A percentile compares a stretch with the other conserved stretches of the same genome.
phyloP scores from a whole-genome alignment of 1,139 yeast genomes.

The Barnettozyma hawaiiensis region DNA sequence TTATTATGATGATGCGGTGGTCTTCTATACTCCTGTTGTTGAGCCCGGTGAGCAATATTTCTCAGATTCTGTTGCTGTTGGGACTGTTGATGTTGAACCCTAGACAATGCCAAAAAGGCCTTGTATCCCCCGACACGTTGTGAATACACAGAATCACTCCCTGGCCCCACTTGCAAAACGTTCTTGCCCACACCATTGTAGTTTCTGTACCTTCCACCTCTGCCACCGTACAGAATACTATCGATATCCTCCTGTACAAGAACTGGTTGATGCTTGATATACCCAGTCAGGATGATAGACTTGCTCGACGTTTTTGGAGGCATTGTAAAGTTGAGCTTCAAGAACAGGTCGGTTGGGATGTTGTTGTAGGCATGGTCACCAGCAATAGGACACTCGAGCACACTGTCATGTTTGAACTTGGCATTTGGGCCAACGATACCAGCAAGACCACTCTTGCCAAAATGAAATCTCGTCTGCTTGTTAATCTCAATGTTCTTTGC shows the following conservation, averaged over 20 bases:
- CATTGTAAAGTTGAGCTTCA: conserved; percentile 56
- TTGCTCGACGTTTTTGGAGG: conserved; percentile 57
- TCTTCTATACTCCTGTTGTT: conserved; percentile 3
- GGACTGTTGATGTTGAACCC: conserved; percentile 14
- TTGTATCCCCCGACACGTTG: conserved; percentile 24
- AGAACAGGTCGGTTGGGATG: conserved; percentile 48
- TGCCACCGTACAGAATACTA: conserved; percentile 40
- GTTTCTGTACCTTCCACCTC: conserved; percentile 15
- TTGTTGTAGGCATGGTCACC: conserved; percentile 45
- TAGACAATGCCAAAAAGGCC: conserved; percentile 16
- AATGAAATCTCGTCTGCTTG: conserved; percentile 38
- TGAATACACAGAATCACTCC: conserved; percentile 16
- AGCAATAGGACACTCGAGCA: conserved; percentile 54
- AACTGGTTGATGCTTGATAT: conserved; percentile 53
- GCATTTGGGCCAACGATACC: conserved; percentile 51
- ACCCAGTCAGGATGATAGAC: conserved; percentile 82
- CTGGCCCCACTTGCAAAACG: conserved; percentile 24
- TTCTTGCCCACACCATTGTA: conserved; percentile 14
- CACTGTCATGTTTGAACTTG: conserved; percentile 43
- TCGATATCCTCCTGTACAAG: conserved; percentile 67
- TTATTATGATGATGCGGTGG: background rate
- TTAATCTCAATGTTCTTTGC: conserved; percentile 21
- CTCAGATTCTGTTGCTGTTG: conserved; percentile 16
- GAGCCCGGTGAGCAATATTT: conserved; percentile 10
- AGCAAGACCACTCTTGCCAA: conserved; percentile 53